phyloP scores from a whole-genome alignment of 345 rosid genomes.

The Cardamine resedifolia region DNA sequence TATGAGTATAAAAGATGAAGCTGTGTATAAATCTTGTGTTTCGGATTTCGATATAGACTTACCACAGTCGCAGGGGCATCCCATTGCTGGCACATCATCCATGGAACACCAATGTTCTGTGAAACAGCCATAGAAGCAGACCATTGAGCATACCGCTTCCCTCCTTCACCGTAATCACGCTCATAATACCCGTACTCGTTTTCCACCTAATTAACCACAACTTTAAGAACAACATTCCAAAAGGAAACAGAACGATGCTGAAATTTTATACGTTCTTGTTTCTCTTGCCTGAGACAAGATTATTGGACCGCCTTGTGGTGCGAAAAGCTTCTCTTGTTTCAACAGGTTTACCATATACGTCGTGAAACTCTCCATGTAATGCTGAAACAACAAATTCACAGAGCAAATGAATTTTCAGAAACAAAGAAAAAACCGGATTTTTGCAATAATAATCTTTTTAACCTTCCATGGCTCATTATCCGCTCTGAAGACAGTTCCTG shows the following conservation, averaged over 20 bases:
- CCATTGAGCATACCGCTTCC: slow-evolving; percentile 75
- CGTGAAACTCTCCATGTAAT: slow-evolving; percentile 80
- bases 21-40: background rate
- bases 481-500: slow-evolving; percentile 81
- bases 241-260: background rate
- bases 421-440: background rate
- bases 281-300: slow-evolving; percentile 82
- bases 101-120: slow-evolving; percentile 83
- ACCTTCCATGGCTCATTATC: slow-evolving; percentile 88
- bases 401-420: slow-evolving; percentile 17
- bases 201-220: slow-evolving; percentile 62
- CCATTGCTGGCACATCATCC: slow-evolving; percentile 91
- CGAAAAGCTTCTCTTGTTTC: slow-evolving; percentile 89
- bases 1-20: background rate
- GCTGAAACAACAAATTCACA: slow-evolving; percentile 41
- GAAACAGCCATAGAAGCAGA: slow-evolving; percentile 91
- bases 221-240: background rate
- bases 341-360: slow-evolving; percentile 69
- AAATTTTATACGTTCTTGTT: background rate
- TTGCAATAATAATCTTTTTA: background rate
- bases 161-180: slow-evolving; percentile 64
- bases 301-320: slow-evolving; percentile 96
- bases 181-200: slow-evolving; percentile 83
- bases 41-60: slow-evolving; percentile 20
- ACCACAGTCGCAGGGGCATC: slow-evolving; percentile 85